These are phyloP conservation scores for Chrysanthemum lavandulifolium DNA, from an alignment of 129 eudicot genomes.

Conservation along the genomic window DNA sequence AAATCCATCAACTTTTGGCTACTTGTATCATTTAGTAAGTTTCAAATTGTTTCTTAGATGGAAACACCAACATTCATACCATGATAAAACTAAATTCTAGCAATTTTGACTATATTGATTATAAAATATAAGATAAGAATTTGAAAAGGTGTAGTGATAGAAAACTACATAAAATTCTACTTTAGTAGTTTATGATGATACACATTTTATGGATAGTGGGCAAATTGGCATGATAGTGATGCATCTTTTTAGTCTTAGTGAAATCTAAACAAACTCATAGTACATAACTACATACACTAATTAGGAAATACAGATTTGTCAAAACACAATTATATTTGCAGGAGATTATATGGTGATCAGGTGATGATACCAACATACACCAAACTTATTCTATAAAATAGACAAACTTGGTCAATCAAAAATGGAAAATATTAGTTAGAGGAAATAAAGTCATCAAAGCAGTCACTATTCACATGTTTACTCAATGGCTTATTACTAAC, in stretches of 20 bases:
- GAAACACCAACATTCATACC: too few relatives aligned
- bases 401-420: neutral
- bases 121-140: too few relatives aligned
- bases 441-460: neutral
- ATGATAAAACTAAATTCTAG: too few relatives aligned
- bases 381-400: neutral
- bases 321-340: neutral
- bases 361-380: constrained; percentile 18
- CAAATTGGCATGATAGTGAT: neutral
- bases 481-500: too few relatives aligned
- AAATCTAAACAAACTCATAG: neutral
- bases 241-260: neutral
- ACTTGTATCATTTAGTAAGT: too few relatives aligned
- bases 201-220: neutral
- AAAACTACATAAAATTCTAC: neutral
- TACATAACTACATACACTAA: neutral
- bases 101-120: neutral
- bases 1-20: too few relatives aligned
- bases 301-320: neutral
- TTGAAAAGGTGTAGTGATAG: neutral
- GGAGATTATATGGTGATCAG: constrained; percentile 8
- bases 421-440: neutral
- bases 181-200: too few relatives aligned
- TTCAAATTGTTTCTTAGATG: too few relatives aligned
- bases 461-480: neutral